Conservation (phyloP, 352 stramenopile genomes). For the Pythium sukuiense region DNA sequence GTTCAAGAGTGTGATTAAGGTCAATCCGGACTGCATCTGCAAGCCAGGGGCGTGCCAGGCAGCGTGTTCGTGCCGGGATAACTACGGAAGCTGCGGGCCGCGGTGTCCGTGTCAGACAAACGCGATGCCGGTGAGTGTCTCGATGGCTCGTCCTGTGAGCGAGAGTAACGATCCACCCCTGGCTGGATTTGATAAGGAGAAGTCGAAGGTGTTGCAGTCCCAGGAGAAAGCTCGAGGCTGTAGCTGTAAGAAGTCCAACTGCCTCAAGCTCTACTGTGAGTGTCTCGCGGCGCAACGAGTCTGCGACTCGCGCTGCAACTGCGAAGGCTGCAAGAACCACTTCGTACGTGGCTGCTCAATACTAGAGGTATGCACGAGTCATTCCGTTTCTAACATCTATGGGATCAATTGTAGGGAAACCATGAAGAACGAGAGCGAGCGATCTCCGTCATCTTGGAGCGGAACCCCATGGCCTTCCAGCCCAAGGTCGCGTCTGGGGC, state of each 20-base stretch:
- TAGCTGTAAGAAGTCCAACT: constrained; percentile 97
- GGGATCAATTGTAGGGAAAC: constrained; percentile 31
- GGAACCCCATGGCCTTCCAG: constrained; percentile 94
- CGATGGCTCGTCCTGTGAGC: no score
- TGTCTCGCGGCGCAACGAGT: constrained; percentile 71
- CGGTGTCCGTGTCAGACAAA: constrained; percentile 37
- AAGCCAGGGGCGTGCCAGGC: constrained; percentile 38
- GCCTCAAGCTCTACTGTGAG: constrained; percentile 94
- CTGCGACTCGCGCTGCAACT: constrained; percentile 77
- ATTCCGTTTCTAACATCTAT: not conserved
- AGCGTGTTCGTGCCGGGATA: constrained; percentile 45
- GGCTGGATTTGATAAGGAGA: not conserved
- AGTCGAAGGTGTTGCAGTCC: constrained; percentile 15
- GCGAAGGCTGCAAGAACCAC: constrained; percentile 80
- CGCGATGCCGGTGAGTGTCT: not conserved
- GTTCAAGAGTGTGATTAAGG: not conserved
- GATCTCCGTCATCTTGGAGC: constrained; percentile 87
- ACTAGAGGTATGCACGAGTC: not conserved
- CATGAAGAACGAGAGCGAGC: constrained; percentile 67
- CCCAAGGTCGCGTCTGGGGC: constrained; percentile 90
- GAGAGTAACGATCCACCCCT: no score
- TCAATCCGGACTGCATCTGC: constrained; percentile 32
- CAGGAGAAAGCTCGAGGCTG: constrained; percentile 73
- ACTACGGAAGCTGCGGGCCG: constrained; percentile 39
- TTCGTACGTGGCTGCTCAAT: constrained; percentile 16